Conservation (phyloP, 2,329 filamentous ascomycete species). For the Exophiala sp. region DNA sequence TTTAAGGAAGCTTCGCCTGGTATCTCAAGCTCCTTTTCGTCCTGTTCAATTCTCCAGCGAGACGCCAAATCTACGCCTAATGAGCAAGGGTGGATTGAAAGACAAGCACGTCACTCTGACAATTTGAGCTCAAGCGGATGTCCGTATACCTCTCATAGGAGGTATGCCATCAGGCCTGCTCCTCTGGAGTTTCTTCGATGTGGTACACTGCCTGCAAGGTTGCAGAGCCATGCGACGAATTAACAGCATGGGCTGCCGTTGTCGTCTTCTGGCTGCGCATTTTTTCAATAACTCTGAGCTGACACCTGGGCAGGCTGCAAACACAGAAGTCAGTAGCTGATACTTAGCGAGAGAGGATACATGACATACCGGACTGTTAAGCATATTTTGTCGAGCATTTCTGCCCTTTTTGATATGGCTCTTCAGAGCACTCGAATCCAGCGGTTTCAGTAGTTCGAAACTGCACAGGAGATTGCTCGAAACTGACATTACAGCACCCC, state of each 20-base stretch:
- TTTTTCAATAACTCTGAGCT: slow-evolving; percentile 41
- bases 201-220: background rate
- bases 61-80: slow-evolving; percentile 1
- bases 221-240: background rate
- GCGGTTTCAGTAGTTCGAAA: slow-evolving; percentile 91
- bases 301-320: slow-evolving; percentile 42
- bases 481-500: slow-evolving; percentile 98
- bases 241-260: background rate
- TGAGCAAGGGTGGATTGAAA: background rate
- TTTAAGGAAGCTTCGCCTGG: background rate
- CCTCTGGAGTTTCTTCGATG: background rate
- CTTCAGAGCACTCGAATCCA: slow-evolving; percentile 93
- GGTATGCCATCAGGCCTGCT: background rate
- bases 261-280: background rate
- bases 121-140: background rate
- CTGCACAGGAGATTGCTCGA: slow-evolving; percentile 89
- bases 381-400: slow-evolving; percentile 88
- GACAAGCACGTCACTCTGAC: background rate
- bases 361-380: slow-evolving; percentile 84
- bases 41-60: background rate
- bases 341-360: background rate
- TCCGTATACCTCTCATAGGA: background rate
- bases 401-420: slow-evolving; percentile 98
- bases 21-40: background rate
- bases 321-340: slow-evolving; percentile 7